phyloP scores from a whole-genome alignment of 345 rosid genomes.

The Arabidopsis arenosa region DNA sequence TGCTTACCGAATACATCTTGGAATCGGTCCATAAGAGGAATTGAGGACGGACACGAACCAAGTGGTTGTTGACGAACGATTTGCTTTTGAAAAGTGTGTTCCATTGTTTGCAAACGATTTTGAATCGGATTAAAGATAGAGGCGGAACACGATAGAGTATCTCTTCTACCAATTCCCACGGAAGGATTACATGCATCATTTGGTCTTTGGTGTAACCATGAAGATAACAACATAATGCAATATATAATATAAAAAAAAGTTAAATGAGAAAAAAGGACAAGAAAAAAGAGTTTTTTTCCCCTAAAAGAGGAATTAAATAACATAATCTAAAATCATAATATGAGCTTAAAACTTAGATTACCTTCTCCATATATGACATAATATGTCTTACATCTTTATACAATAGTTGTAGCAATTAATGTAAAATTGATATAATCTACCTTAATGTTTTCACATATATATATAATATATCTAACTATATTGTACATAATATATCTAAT shows the following conservation, averaged over 20 bases:
- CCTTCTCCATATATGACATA: background rate
- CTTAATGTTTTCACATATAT: background rate
- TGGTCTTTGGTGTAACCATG: background rate
- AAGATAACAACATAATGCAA: background rate
- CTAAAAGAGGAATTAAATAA: background rate
- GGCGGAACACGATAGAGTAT: background rate
- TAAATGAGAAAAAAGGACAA: background rate
- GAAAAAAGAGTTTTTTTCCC: background rate
- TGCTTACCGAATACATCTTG: background rate
- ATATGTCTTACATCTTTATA: background rate
- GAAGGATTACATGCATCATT: background rate
- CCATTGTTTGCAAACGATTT: constrained; percentile 4
- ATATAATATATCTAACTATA: too few species aligned
- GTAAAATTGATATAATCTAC: background rate
- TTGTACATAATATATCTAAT: too few species aligned
- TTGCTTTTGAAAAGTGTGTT: background rate
- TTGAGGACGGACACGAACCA: background rate
- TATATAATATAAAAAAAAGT: background rate
- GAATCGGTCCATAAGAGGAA: background rate
- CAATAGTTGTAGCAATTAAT: background rate
- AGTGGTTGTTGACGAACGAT: background rate
- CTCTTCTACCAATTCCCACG: background rate
- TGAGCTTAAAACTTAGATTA: background rate
- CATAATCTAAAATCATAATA: background rate
- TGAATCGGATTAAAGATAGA: background rate